Evolutionary conservation across 2,329 filamentous ascomycete species (phyloP).

Genomic region (Ophiocordyceps camponoti-leonardi): DNA sequence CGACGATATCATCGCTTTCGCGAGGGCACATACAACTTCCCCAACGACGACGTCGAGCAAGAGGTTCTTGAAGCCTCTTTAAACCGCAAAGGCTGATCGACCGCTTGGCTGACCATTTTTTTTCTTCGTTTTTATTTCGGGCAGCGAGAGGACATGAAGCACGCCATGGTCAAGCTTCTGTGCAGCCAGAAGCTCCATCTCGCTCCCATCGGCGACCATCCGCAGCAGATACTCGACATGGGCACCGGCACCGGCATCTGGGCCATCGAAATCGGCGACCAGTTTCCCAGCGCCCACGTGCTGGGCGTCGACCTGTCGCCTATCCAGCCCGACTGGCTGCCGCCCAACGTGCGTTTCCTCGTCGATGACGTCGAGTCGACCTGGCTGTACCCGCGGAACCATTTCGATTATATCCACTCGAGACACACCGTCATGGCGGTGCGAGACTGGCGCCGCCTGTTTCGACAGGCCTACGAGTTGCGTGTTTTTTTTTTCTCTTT

Average conservation of each 20-base stretch:
- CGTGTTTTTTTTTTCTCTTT: conserved; percentile 2
- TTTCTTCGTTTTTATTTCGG: background rate
- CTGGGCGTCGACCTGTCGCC: conserved; percentile 28
- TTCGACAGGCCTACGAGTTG: conserved; percentile 28
- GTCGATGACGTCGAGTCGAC: conserved; percentile 39
- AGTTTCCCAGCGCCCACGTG: conserved; percentile 23
- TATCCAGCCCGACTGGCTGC: conserved; percentile 32
- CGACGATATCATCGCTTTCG: conserved; percentile 38
- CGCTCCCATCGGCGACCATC: conserved; percentile 28
- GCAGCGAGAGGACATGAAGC: conserved; percentile 35
- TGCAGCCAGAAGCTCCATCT: conserved; percentile 31
- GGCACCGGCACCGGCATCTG: conserved; percentile 42
- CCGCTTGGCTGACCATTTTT: background rate
- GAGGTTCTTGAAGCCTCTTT: conserved; percentile 12
- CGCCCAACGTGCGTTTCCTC: conserved; percentile 36
- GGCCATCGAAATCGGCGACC: conserved; percentile 39
- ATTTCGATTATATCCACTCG: conserved; percentile 45
- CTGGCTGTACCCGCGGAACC: conserved; percentile 35
- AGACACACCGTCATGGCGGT: conserved; percentile 38
- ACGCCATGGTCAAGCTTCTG: conserved; percentile 31
- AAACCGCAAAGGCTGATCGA: background rate
- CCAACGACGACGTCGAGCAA: conserved; percentile 43
- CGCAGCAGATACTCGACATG: conserved; percentile 36
- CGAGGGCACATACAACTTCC: conserved; percentile 37
- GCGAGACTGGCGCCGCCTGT: conserved; percentile 33